Conservation (phyloP, 495 filamentous ascomycete genomes). For the Trichoderma erinaceum region DNA sequence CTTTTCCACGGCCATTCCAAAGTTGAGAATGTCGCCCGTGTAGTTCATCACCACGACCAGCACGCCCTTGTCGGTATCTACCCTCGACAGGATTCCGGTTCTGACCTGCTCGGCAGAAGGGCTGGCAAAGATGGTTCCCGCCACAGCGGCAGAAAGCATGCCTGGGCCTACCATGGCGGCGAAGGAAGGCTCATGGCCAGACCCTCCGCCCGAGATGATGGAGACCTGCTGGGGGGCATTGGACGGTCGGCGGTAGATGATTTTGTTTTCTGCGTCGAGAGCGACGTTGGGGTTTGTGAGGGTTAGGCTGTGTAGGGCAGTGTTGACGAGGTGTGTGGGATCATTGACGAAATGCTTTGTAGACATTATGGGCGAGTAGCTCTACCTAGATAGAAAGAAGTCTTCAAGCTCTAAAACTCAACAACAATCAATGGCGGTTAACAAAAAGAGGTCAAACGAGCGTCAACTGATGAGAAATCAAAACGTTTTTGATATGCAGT, state of each 20-base stretch:
- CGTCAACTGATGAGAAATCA: not conserved
- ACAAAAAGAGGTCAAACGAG: not conserved
- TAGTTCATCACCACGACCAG: conserved; percentile 66
- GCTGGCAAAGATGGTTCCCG: conserved; percentile 89
- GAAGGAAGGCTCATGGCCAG: conserved; percentile 90
- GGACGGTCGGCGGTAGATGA: conserved; percentile 68
- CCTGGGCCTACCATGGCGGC: conserved; percentile 62
- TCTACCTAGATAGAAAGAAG: not conserved
- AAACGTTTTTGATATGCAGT: not conserved
- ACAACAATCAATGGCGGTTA: not conserved
- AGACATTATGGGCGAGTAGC: conserved; percentile 34
- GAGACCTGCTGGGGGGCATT: conserved; percentile 51
- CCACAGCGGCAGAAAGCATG: conserved; percentile 77
- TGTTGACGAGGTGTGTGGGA: conserved; percentile 70
- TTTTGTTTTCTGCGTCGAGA: conserved; percentile 75
- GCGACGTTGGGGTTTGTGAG: conserved; percentile 81
- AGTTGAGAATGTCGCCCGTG: conserved; percentile 86
- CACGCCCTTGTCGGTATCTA: conserved; percentile 63
- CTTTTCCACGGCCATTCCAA: conserved; percentile 92
- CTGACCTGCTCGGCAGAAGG: conserved; percentile 85
- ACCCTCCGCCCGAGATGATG: conserved; percentile 83
- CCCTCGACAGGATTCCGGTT: conserved; percentile 62
- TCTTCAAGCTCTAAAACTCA: too few species aligned
- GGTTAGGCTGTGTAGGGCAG: conserved; percentile 69
- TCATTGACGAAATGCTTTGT: conserved; percentile 92